These are phyloP conservation scores for Penicillium hesseltinei DNA, from an alignment of 2,329 filamentous ascomycete species.

Conservation along the genomic window DNA sequence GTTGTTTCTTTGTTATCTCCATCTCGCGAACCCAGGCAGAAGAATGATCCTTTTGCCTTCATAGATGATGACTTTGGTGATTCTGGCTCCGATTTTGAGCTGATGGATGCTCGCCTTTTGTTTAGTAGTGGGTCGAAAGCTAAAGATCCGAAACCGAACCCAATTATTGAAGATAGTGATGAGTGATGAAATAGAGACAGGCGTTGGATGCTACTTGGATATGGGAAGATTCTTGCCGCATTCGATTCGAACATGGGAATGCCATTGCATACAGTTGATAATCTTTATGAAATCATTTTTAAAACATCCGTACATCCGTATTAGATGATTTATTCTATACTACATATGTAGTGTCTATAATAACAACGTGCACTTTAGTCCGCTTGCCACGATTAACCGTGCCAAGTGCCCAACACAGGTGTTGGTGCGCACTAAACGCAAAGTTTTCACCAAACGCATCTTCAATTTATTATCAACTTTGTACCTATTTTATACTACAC, in stretches of 20 bases:
- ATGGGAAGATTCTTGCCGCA: background rate
- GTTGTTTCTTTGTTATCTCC: conserved; percentile 20
- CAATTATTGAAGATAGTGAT: conserved; percentile 29
- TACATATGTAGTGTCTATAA: too few species aligned
- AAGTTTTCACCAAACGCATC: too few species aligned
- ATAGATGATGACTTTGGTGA: conserved; percentile 15
- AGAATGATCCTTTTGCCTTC: background rate
- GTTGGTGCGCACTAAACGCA: too few species aligned
- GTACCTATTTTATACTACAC: too few species aligned
- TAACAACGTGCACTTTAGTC: too few species aligned
- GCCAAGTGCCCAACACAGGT: too few species aligned
- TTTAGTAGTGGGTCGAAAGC: conserved; percentile 18
- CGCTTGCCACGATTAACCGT: too few species aligned
- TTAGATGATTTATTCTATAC: too few species aligned
- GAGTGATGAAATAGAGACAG: conserved; percentile 21
- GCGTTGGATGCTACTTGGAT: background rate
- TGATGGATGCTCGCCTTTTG: conserved; percentile 31
- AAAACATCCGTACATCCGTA: too few species aligned
- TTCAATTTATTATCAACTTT: too few species aligned
- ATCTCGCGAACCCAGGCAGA: background rate
- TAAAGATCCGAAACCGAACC: conserved; percentile 19
- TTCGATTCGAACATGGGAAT: background rate
- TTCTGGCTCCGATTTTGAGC: conserved; percentile 25
- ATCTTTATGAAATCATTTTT: too few species aligned
- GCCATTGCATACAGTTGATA: background rate